A percentile compares a stretch with the other conserved stretches of the same genome.
Conservation (phyloP, 768 basidiomycete genomes). For the Trametes coccinea region DNA sequence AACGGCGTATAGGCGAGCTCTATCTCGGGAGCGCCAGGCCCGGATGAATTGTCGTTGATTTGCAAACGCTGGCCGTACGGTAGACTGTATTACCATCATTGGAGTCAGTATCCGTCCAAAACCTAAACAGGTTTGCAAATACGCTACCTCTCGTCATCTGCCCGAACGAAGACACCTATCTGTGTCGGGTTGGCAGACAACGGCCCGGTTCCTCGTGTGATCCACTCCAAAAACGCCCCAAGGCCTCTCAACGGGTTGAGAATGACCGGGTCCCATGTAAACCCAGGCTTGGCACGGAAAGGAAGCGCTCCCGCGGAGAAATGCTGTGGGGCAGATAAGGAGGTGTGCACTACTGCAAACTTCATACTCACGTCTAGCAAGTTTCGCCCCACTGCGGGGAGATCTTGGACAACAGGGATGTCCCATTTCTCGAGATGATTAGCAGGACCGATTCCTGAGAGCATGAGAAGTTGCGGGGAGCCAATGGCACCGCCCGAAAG, state of each 20-base stretch:
- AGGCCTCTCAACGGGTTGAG: not conserved
- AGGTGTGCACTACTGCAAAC: not conserved
- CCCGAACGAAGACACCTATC: conserved; percentile 13
- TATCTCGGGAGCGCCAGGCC: conserved; percentile 16
- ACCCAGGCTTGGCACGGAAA: conserved; percentile 10
- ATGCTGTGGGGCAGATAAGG: no score
- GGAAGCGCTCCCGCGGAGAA: conserved; percentile 11
- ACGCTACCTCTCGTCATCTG: conserved; percentile 15
- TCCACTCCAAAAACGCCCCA: conserved; percentile 4
- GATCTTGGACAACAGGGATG: conserved; percentile 22
- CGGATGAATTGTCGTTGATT: conserved; percentile 5
- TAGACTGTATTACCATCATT: not conserved
- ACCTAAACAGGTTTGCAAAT: not conserved
- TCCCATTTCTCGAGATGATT: conserved; percentile 17
- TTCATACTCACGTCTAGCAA: conserved; percentile 27
- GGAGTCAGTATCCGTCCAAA: not conserved
- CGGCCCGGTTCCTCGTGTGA: conserved; percentile 7
- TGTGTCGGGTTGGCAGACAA: conserved; percentile 5
- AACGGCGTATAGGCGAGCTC: conserved; percentile 15
- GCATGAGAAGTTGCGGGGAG: conserved; percentile 27
- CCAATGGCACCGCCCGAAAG: conserved; percentile 19
- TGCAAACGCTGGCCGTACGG: not conserved
- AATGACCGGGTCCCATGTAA: conserved; percentile 11
- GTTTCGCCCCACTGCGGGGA: conserved; percentile 31
- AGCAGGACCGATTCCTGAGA: conserved; percentile 31